Evolutionary conservation across 331 rosid genomes (phyloP).

Genomic region (Stylosanthes scabra): DNA sequence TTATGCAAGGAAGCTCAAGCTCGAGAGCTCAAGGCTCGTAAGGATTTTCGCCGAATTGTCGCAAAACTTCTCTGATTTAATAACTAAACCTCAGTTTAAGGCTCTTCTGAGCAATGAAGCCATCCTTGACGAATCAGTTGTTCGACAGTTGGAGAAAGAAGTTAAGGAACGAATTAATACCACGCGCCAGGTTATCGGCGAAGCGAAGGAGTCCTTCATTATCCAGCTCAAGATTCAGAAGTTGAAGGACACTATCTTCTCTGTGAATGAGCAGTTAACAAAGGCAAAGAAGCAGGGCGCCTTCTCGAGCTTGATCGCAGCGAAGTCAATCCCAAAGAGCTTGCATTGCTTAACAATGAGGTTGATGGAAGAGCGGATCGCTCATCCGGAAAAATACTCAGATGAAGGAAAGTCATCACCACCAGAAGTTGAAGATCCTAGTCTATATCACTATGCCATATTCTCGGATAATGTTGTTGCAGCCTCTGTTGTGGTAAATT

Average conservation of each 20-base stretch:
- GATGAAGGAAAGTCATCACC: conserved; percentile 78
- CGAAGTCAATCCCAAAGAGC: conserved; percentile 92
- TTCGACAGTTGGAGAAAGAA: conserved; percentile 91
- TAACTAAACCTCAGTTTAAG: conserved; percentile 63
- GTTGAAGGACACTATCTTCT: conserved; percentile 89
- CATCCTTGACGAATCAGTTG: conserved; percentile 59
- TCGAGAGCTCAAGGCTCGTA: conserved; percentile 86
- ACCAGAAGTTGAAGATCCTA: conserved; percentile 86
- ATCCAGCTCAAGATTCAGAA: conserved; percentile 96
- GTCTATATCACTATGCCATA: conserved; percentile 85
- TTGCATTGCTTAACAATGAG: conserved; percentile 94
- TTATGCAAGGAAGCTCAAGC: conserved; percentile 90
- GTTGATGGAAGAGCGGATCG: conserved; percentile 95
- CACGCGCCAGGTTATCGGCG: conserved; percentile 79
- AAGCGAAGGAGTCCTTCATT: conserved; percentile 91
- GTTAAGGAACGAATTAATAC: conserved; percentile 85
- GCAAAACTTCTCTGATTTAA: conserved; percentile 73
- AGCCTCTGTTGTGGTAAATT: conserved; percentile 93
- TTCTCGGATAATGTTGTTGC: conserved; percentile 94
- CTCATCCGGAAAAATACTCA: conserved; percentile 74
- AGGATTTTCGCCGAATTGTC: conserved; percentile 83
- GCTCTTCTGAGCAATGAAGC: conserved; percentile 61
- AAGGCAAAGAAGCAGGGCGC: conserved; percentile 98
- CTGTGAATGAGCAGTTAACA: conserved; percentile 82
- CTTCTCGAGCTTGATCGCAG: conserved; percentile 91